Conservation (phyloP, 306 rosid species). For the Casuarina equisetifolia region DNA sequence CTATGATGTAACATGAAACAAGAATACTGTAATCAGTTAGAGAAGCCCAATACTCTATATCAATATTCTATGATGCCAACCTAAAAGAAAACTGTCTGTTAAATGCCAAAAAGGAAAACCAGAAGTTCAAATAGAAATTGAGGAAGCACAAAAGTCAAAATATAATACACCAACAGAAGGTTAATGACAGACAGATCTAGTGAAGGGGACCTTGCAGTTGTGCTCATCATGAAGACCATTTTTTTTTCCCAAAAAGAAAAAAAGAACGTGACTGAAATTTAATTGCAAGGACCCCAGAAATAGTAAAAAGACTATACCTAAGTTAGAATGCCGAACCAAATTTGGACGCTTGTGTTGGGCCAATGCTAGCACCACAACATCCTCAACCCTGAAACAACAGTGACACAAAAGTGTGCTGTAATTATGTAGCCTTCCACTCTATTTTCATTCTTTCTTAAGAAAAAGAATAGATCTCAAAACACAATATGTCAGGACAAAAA, state of each 20-base stretch:
- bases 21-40: conserved; percentile 11
- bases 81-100: conserved; percentile 12
- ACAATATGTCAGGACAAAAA: not conserved
- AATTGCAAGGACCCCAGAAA: not conserved
- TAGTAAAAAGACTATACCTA: conserved; percentile 41
- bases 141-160: not conserved
- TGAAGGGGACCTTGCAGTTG: conserved; percentile 15
- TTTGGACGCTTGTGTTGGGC: conserved; percentile 71
- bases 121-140: not conserved
- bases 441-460: not conserved
- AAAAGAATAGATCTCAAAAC: not conserved
- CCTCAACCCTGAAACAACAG: conserved; percentile 70
- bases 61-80: not conserved
- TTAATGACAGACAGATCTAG: conserved; percentile 10
- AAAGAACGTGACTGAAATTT: conserved; percentile 9
- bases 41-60: conserved; percentile 5
- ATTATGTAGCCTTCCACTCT: not conserved
- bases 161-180: conserved; percentile 4
- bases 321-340: conserved; percentile 55
- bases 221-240: not conserved
- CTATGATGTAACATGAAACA: conserved; percentile 14
- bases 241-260: not conserved
- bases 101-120: conserved; percentile 4
- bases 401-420: conserved; percentile 1
- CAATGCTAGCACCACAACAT: conserved; percentile 83